Percentiles rank a stretch among this genome's conserved stretches.
Conservation (phyloP, 2,329 filamentous ascomycete genomes). For the Aspergillus sp. region DNA sequence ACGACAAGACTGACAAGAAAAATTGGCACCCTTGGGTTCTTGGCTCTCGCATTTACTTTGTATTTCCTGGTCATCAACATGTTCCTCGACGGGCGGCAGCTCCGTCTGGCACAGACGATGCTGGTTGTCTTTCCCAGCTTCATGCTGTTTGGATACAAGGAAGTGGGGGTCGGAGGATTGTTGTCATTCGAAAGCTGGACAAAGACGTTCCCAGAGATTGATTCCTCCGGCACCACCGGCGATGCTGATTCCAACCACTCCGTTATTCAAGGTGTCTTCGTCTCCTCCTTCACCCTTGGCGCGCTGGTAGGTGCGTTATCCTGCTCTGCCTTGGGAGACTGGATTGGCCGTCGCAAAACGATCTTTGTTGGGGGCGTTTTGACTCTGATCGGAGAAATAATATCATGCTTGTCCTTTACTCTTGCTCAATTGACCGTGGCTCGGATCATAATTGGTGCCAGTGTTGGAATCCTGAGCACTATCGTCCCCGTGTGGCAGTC, state of each 20-base stretch:
- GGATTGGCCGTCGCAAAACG: constrained; percentile 44
- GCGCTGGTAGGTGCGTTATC: constrained; percentile 47
- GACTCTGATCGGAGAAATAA: constrained; percentile 44
- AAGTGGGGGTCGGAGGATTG: constrained; percentile 39
- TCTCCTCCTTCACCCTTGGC: constrained; percentile 41
- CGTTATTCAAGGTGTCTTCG: constrained; percentile 34
- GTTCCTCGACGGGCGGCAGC: constrained; percentile 3
- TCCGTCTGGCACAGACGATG: constrained; percentile 6
- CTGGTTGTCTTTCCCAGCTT: constrained; percentile 33
- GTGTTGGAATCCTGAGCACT: constrained; percentile 41
- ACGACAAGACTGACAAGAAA: neutral
- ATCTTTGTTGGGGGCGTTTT: constrained; percentile 41
- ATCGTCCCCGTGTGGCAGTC: constrained; percentile 46
- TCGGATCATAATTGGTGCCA: constrained; percentile 43
- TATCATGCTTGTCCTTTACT: constrained; percentile 45
- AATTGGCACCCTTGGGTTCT: neutral
- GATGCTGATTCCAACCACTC: constrained; percentile 42
- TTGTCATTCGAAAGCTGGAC: constrained; percentile 28
- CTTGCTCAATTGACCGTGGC: constrained; percentile 47
- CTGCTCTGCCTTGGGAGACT: constrained; percentile 46
- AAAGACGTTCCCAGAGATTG: constrained; percentile 47
- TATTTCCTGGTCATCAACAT: neutral
- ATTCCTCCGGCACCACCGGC: constrained; percentile 45
- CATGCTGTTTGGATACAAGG: constrained; percentile 53
- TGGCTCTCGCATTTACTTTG: neutral